Base-by-base conservation (phyloP, 148 eudicot genomes). In the Limonium bicolor region DNA sequence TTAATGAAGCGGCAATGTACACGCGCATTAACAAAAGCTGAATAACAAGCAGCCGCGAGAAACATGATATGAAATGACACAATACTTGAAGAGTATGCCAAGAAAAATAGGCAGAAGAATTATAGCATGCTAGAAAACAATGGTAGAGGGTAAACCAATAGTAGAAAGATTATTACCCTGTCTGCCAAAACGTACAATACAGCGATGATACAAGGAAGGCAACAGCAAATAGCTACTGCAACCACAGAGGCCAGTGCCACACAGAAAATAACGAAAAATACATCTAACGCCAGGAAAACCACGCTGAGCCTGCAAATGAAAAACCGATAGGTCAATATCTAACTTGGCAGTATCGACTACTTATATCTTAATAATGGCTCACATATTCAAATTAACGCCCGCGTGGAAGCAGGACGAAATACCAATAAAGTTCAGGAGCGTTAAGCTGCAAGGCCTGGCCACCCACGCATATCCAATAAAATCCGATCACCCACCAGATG, bases 401-500 rank as follows among this genome's bases (percentile, higher is more conserved):
- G 4, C 15, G 36, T 36, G 17, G 11, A 5, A 48, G 26, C 13
- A 46, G 21, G 21, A 34, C 24, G 46, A 58, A 69, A 50, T 53
- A 80, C 90, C 90, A 80, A 56, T 76, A 80, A 41, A 80, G 80
- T 29, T 53, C 58, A 19, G 90, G 77, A 19, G 77, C 65, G 42
- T 76, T 70, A 32, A 48, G 62, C 20, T 76, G 69, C 62, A 80
- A 51, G 41, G 56, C 68, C 54, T 55, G 61, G 20, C 90, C 80
- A 44, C 77, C 83, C 9, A 56, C 60, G 37, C 66, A 70, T 41
- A 80, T 63, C 90, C 83, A 76, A 42, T 76, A 80, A 46, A 80
- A 80, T 50, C 90, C 90, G 51, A 73, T 40, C 21, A 76, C 59
- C 90, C 90, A 80, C 90, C 83, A 80, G 50, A 67, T 16, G 37